Base-by-base conservation (phyloP, 257 asterid species). In the Fraxinus anomala region DNA sequence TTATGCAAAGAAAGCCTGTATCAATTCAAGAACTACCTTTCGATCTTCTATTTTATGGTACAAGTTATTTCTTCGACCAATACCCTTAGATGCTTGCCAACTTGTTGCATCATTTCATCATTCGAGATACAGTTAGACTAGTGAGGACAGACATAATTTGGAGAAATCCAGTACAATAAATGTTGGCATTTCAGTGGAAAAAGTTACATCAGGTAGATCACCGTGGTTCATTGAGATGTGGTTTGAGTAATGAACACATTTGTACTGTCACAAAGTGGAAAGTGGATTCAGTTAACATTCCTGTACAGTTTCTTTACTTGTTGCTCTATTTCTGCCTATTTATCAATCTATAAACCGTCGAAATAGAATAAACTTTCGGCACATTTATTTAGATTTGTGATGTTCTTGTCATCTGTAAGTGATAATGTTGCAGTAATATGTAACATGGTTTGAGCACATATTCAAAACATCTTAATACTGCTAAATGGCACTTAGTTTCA, bases 401-500 rank as follows among this genome's bases (percentile, higher is more conserved):
- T 75, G 28, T 28, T 71, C 31, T 67, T 19, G 30, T 23, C 30
- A 42, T 31, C 11, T 42, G 34, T 19, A 14, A 70, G 66, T 14
- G 47, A 17, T 26, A 9, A 23, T 26, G 34, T 63, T 63, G 36
- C 16, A 24, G 69, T 63, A 63, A 26, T 26, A 11, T 63, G 69
- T 26, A 21, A 67, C 61, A 75, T 75, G 17, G 69, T 39, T 47
- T 49, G 73, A 61, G 63, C 68, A 66, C 74, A 72, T 76, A 54
- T 37, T 34, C 21, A 59, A n/a, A 10, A 30, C 73, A 68, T 81
- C 76, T 73, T 16, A 59, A 67, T 59, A 67, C 59, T 79, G 68
- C n/a, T 68, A 16, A 42, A 68, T 47, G 31, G 42, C 70, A 19
- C 24, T 79, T 77, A 34, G 74, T 75, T 69, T 40, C 67, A 65